phyloP scores from a whole-genome alignment of 2,329 filamentous ascomycete genomes.

The Fusarium penzigii region DNA sequence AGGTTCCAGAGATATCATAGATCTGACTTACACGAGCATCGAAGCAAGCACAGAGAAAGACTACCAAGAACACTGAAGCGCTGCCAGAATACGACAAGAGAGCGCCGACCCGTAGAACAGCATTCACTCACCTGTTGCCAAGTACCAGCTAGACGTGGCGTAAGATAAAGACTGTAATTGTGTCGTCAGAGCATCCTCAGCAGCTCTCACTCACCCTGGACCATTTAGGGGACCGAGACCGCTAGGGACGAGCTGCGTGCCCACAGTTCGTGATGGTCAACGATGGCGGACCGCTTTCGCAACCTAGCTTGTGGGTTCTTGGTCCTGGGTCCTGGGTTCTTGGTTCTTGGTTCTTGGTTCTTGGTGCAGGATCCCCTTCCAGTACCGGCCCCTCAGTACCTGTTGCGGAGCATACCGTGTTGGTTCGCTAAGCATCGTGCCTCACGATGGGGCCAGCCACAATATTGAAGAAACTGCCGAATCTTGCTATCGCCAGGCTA shows the following conservation, averaged over 20 bases:
- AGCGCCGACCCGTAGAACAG: constrained; percentile 1
- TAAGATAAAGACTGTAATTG: neutral
- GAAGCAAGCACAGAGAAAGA: constrained; percentile 6
- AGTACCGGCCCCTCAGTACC: neutral
- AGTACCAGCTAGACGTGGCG: neutral
- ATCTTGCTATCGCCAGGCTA: too few relatives aligned
- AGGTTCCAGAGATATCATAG: constrained; percentile 42
- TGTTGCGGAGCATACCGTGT: neutral
- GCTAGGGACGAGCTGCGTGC: neutral
- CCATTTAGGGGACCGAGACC: neutral
- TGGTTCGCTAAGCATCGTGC: too few relatives aligned
- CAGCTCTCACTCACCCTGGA: neutral
- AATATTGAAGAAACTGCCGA: too few relatives aligned
- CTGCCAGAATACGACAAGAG: constrained; percentile 13
- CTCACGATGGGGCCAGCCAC: too few relatives aligned
- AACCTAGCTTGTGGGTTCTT: neutral
- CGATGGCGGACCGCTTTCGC: neutral
- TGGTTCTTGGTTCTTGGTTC: too few relatives aligned
- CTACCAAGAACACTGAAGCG: constrained; percentile 8
- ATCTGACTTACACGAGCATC: constrained; percentile 17
- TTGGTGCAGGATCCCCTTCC: too few relatives aligned
- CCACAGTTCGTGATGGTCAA: neutral
- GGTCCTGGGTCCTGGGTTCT: too few relatives aligned
- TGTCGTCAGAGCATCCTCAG: neutral
- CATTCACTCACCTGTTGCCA: neutral